Evolutionary conservation across 2,329 filamentous ascomycete species (phyloP).

Genomic region (Albifimbria verrucaria): DNA sequence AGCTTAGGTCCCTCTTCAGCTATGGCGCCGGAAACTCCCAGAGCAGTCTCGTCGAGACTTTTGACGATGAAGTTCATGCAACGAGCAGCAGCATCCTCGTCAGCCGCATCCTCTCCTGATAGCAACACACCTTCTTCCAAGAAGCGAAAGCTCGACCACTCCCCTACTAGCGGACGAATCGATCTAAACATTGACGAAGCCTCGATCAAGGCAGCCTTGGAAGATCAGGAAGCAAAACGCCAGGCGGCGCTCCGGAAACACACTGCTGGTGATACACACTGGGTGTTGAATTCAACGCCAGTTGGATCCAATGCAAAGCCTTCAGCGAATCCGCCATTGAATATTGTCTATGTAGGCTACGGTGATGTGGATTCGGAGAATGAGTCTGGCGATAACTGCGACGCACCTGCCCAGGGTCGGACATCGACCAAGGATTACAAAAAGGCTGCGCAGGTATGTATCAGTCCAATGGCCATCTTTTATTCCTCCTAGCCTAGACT

Average conservation of each 20-base stretch:
- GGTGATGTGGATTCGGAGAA: constrained; percentile 44
- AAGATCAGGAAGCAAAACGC: constrained; percentile 64
- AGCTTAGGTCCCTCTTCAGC: constrained; percentile 1
- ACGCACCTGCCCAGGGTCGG: constrained; percentile 27
- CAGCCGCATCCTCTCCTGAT: constrained; percentile 40
- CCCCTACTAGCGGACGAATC: constrained; percentile 32
- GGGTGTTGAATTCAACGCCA: constrained; percentile 60
- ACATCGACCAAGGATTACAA: constrained; percentile 30
- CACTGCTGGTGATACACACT: constrained; percentile 68
- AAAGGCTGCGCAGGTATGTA: constrained; percentile 22
- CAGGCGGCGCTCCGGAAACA: constrained; percentile 59
- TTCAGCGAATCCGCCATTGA: constrained; percentile 37
- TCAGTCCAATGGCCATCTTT: constrained; percentile 13
- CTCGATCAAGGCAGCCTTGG: constrained; percentile 60
- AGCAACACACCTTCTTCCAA: constrained; percentile 56
- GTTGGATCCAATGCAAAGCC: constrained; percentile 19
- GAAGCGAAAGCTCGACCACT: constrained; percentile 52
- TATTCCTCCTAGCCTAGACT: neutral
- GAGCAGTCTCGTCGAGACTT: constrained; percentile 79
- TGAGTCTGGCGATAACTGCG: constrained; percentile 32
- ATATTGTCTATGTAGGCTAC: constrained; percentile 58
- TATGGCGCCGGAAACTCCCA: constrained; percentile 52
- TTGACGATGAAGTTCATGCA: constrained; percentile 99
- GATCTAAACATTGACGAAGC: constrained; percentile 49
- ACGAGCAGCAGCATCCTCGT: constrained; percentile 66